phyloP scores from a whole-genome alignment of 2,329 filamentous ascomycete species.

The Xylaria sp. region DNA sequence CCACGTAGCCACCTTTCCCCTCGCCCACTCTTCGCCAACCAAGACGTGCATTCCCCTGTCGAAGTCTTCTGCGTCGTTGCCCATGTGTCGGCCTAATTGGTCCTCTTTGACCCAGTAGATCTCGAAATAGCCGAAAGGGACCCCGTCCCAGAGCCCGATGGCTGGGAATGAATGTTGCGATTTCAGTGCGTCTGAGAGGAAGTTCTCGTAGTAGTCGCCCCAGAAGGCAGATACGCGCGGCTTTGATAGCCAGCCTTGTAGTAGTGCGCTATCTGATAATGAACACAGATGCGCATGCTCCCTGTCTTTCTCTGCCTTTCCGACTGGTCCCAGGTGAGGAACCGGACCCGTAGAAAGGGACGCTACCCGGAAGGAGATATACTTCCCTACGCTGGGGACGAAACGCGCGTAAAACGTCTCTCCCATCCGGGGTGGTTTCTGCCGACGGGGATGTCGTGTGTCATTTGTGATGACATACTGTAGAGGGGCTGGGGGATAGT shows the following conservation, averaged over 20 bases:
- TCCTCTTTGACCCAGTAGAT: conserved; percentile 99
- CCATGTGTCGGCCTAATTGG: conserved; percentile 74
- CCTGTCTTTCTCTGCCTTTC: conserved; percentile 52
- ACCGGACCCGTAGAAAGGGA: conserved; percentile 73
- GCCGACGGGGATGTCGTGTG: conserved; percentile 84
- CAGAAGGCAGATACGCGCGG: conserved; percentile 87
- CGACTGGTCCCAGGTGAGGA: conserved; percentile 70
- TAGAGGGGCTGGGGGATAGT: conserved; percentile 84
- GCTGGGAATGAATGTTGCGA: conserved; percentile 85
- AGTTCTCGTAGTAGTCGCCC: conserved; percentile 74
- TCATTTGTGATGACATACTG: conserved; percentile 84
- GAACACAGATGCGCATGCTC: conserved; percentile 54
- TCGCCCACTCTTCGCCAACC: conserved; percentile 90
- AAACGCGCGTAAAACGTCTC: conserved; percentile 92
- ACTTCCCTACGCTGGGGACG: conserved; percentile 83
- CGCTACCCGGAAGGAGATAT: conserved; percentile 88
- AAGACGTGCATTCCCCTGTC: conserved; percentile 90
- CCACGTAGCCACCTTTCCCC: conserved; percentile 86
- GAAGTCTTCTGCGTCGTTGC: conserved; percentile 76
- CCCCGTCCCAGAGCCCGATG: conserved; percentile 92
- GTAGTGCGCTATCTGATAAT: conserved; percentile 66
- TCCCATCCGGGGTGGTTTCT: conserved; percentile 89
- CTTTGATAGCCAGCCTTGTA: conserved; percentile 90
- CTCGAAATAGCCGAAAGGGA: conserved; percentile 97
- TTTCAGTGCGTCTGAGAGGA: conserved; percentile 73